Conservation (phyloP, 495 filamentous ascomycete genomes). For the Penicillium ochrochloron region DNA sequence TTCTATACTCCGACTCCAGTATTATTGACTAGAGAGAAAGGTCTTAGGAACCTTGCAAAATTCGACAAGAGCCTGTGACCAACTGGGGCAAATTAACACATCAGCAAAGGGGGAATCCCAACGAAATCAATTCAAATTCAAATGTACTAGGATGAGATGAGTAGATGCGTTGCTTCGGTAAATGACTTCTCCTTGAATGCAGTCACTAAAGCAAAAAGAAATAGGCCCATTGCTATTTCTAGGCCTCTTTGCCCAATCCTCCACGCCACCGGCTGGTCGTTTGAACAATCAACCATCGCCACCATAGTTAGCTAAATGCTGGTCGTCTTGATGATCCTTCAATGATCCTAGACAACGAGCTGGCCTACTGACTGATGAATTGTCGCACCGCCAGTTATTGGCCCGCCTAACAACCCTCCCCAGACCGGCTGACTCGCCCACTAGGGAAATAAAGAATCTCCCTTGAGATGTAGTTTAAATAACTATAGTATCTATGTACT, state of each 20-base stretch:
- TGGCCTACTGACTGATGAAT: conserved; percentile 35
- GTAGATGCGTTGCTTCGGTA: neutral
- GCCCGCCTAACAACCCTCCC: conserved; percentile 19
- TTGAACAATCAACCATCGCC: conserved; percentile 22
- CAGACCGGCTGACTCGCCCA: conserved; percentile 33
- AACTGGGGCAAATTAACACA: conserved; percentile 9
- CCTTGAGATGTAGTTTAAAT: neutral
- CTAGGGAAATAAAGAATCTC: conserved; percentile 11
- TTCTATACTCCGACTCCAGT: neutral
- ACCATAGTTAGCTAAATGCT: neutral
- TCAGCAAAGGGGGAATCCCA: neutral
- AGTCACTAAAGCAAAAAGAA: neutral
- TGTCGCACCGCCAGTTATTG: conserved; percentile 32
- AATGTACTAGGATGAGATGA: neutral
- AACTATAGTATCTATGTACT: neutral
- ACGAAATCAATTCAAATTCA: neutral
- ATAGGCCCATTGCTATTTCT: neutral
- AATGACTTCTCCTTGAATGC: neutral
- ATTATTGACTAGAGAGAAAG: neutral
- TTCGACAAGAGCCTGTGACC: conserved; percentile 18
- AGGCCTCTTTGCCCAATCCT: conserved; percentile 2
- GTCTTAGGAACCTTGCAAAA: neutral
- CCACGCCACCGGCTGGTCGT: conserved; percentile 23
- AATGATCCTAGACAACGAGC: conserved; percentile 10
- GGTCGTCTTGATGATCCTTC: neutral